phyloP scores from a whole-genome alignment of 2,329 filamentous ascomycete species.

The Diaporthe batatas region DNA sequence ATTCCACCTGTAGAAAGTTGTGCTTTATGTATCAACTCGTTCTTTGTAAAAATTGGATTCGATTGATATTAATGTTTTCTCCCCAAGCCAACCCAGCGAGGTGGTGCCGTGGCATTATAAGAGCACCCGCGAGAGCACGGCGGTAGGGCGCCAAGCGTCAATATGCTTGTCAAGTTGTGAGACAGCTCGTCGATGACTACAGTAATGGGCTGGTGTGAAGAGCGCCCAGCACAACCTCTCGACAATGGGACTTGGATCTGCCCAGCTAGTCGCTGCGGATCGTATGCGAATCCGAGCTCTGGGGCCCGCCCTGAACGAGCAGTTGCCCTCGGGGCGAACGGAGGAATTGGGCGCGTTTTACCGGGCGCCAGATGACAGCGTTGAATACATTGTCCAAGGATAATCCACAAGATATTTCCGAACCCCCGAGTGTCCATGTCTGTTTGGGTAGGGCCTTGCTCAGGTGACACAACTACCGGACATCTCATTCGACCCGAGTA shows the following conservation, averaged over 20 bases:
- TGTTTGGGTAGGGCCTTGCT: background rate
- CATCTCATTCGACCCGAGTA: conserved; percentile 10
- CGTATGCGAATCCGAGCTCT: background rate
- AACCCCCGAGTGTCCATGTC: conserved; percentile 9
- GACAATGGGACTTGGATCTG: background rate
- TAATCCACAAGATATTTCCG: background rate
- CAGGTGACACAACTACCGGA: background rate
- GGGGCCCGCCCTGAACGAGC: background rate
- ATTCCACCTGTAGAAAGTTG: background rate
- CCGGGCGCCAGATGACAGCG: background rate
- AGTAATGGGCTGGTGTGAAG: background rate
- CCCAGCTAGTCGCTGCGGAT: background rate
- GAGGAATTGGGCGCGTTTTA: background rate
- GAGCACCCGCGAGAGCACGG: background rate
- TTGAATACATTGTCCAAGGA: background rate
- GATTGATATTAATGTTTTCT: background rate
- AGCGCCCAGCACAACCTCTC: background rate
- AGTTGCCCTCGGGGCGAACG: background rate
- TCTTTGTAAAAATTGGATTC: background rate
- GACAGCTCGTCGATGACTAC: background rate
- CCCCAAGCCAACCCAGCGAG: background rate
- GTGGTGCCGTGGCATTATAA: background rate
- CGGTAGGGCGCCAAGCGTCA: background rate
- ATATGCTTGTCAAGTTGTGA: background rate
- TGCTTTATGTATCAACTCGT: background rate